These are phyloP conservation scores for Pichia sp. DNA, from an alignment of 1,139 yeast species.

Conservation along the genomic window DNA sequence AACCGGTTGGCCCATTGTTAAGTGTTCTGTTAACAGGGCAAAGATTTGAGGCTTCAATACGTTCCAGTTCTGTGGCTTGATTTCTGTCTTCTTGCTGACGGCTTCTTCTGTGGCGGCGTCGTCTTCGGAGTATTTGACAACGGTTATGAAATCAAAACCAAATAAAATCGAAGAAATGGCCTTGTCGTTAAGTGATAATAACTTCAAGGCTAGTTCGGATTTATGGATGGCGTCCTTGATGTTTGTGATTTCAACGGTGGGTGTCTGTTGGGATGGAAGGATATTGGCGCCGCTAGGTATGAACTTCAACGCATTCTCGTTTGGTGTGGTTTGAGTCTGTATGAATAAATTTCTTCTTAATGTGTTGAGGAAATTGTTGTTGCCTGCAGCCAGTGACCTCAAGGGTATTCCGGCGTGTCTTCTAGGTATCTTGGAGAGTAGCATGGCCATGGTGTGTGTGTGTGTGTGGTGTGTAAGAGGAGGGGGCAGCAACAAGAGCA, in stretches of 20 bases:
- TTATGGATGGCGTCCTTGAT: conserved; percentile 49
- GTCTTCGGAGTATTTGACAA: conserved; percentile 57
- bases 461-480: too few species aligned
- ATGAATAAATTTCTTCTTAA: conserved; percentile 27
- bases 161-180: conserved; percentile 48
- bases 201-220: conserved; percentile 54
- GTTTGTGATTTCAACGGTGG: conserved; percentile 52
- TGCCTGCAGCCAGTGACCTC: background rate
- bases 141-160: conserved; percentile 70
- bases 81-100: conserved; percentile 29
- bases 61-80: conserved; percentile 52
- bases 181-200: conserved; percentile 45
- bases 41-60: conserved; percentile 86
- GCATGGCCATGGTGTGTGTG: too few species aligned
- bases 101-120: conserved; percentile 15
- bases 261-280: conserved; percentile 30
- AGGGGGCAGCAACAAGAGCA: too few species aligned
- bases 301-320: conserved; percentile 88
- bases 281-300: conserved; percentile 63
- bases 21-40: conserved; percentile 76
- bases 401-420: background rate
- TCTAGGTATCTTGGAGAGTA: background rate
- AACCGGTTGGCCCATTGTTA: conserved; percentile 73
- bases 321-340: conserved; percentile 81
- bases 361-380: background rate